A percentile compares a stretch with the other conserved stretches of the same genome.
phyloP scores from a whole-genome alignment of 2,329 filamentous ascomycete species.

The Hirsutella minnesotensis region DNA sequence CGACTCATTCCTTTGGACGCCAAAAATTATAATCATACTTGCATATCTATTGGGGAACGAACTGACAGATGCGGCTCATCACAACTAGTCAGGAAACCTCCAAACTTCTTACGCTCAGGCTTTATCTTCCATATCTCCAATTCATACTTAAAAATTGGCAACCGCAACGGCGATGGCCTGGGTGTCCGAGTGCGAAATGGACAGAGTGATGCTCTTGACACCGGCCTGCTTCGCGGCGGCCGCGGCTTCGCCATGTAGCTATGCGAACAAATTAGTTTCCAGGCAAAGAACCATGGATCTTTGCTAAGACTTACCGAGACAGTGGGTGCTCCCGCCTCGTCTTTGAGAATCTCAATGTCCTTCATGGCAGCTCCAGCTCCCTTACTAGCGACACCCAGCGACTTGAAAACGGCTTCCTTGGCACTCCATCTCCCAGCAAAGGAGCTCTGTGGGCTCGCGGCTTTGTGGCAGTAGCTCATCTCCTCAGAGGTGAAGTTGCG shows the following conservation, averaged over 20 bases:
- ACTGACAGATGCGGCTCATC: too few relatives aligned
- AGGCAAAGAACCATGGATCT: too few relatives aligned
- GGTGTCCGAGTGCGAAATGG: slow-evolving; percentile 88
- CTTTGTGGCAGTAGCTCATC: slow-evolving; percentile 74
- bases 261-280: slow-evolving; percentile 23
- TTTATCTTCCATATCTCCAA: background rate
- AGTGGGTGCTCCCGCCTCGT: slow-evolving; percentile 69
- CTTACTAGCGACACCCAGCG: slow-evolving; percentile 72
- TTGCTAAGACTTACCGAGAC: slow-evolving; percentile 59
- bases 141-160: slow-evolving; percentile 51
- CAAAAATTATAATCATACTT: too few relatives aligned
- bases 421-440: slow-evolving; percentile 95
- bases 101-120: too few relatives aligned
- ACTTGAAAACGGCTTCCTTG: slow-evolving; percentile 98
- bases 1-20: too few relatives aligned
- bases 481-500: slow-evolving; percentile 86
- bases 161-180: slow-evolving; percentile 94
- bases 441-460: slow-evolving; percentile 70
- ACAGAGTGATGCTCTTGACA: slow-evolving; percentile 80
- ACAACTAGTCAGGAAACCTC: too few relatives aligned
- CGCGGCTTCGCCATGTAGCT: slow-evolving; percentile 82
- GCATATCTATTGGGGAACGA: too few relatives aligned
- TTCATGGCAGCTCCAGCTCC: slow-evolving; percentile 82
- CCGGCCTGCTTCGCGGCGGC: slow-evolving; percentile 74
- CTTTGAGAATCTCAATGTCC: slow-evolving; percentile 85